Conservation (phyloP, 768 basidiomycete genomes). For the Amanita rubescens region DNA sequence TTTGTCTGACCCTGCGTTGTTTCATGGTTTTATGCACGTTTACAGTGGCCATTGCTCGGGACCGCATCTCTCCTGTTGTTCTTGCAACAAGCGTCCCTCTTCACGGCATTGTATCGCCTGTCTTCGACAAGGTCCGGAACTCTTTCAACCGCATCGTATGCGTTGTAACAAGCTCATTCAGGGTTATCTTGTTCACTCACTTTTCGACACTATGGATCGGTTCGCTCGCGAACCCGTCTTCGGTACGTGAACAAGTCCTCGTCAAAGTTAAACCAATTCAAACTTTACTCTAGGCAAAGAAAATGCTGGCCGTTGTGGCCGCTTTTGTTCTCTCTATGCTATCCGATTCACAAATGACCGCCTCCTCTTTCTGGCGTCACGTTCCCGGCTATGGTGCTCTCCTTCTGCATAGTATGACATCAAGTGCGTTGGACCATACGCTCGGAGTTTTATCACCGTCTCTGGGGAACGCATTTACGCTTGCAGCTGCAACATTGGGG, state of each 20-base stretch:
- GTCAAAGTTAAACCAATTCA: not conserved
- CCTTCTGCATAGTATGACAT: constrained; percentile 48
- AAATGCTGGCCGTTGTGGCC: constrained; percentile 35
- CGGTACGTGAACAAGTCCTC: constrained; percentile 27
- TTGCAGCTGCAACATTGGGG: constrained; percentile 51
- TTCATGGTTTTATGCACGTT: not conserved
- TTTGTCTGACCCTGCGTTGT: constrained; percentile 5
- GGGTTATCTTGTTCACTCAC: constrained; percentile 63
- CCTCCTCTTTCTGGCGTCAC: constrained; percentile 33
- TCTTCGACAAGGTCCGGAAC: constrained; percentile 56
- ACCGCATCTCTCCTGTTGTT: constrained; percentile 62
- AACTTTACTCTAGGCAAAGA: constrained; percentile 35
- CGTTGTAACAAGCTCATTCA: constrained; percentile 20
- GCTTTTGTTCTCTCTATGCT: constrained; percentile 51
- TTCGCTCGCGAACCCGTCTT: constrained; percentile 39
- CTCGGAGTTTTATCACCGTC: constrained; percentile 49
- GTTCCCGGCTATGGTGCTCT: constrained; percentile 65
- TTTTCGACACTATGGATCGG: constrained; percentile 65
- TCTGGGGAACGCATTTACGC: constrained; percentile 47
- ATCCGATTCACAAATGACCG: constrained; percentile 43
- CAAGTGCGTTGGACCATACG: constrained; percentile 58
- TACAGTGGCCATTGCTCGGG: constrained; percentile 65
- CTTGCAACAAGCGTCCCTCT: constrained; percentile 58
- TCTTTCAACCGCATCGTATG: not conserved
- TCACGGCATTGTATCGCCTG: constrained; percentile 62